phyloP scores from a whole-genome alignment of 1,284 basidiomycete genomes.

The Malassezia obtusa region DNA sequence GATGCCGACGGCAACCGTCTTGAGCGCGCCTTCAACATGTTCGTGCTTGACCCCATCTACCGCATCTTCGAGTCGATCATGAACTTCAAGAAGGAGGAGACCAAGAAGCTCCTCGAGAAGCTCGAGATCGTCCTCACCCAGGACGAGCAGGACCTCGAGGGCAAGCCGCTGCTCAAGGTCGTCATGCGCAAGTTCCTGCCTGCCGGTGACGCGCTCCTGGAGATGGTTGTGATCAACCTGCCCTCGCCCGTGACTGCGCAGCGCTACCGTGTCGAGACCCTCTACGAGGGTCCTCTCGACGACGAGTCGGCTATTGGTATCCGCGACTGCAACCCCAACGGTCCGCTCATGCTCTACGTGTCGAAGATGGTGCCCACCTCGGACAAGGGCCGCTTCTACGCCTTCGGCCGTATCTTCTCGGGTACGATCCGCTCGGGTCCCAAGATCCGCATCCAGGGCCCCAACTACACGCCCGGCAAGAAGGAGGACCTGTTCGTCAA shows the following conservation, averaged over 20 bases:
- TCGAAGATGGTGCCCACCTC: slow-evolving; percentile 99
- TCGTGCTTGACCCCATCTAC: slow-evolving; percentile 99
- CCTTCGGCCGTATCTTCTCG: slow-evolving; percentile 99
- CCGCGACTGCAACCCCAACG: slow-evolving; percentile 94
- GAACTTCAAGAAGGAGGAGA: slow-evolving; percentile 98
- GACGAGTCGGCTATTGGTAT: slow-evolving; percentile 98
- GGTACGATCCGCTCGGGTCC: slow-evolving; percentile 94
- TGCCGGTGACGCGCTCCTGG: slow-evolving; percentile 93
- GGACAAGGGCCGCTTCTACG: slow-evolving; percentile 99
- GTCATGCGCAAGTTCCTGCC: slow-evolving; percentile 99
- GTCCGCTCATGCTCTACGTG: slow-evolving; percentile 93
- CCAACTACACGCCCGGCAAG: slow-evolving; percentile 97
- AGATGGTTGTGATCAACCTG: slow-evolving; percentile 98
- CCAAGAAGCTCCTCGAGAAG: slow-evolving; percentile 80
- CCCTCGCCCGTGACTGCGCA: slow-evolving; percentile 92
- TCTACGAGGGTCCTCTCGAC: slow-evolving; percentile 99
- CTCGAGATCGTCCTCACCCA: slow-evolving; percentile 82
- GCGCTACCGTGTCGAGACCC: slow-evolving; percentile 96
- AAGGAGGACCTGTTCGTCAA: slow-evolving; percentile 98
- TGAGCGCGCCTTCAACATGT: slow-evolving; percentile 57
- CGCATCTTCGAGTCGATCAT: slow-evolving; percentile 96
- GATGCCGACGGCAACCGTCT: slow-evolving; percentile 77
- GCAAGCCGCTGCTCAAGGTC: slow-evolving; percentile 92
- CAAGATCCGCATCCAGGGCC: slow-evolving; percentile 98
- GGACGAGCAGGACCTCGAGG: slow-evolving; percentile 90